Conservation (phyloP, 495 filamentous ascomycete genomes). For the Penicillium angulare region DNA sequence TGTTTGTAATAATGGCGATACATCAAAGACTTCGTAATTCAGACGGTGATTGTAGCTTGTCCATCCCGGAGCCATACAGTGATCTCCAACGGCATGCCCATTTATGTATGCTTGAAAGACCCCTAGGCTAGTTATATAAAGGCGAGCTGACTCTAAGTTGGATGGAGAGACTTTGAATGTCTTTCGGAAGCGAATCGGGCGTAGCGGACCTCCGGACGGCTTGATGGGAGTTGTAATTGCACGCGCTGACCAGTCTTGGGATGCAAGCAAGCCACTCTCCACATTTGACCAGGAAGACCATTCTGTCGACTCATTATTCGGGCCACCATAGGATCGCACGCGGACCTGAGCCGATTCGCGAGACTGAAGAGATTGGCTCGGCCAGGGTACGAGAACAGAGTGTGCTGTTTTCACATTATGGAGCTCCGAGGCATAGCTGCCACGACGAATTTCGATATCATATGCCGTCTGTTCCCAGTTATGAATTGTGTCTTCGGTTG, state of each 20-base stretch:
- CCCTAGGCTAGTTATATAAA: conserved; percentile 54
- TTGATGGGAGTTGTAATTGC: conserved; percentile 27
- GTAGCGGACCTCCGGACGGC: conserved; percentile 17
- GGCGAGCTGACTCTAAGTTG: conserved; percentile 21
- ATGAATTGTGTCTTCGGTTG: conserved; percentile 3
- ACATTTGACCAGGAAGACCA: conserved; percentile 38
- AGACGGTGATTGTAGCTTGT: conserved; percentile 51
- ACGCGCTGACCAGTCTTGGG: conserved; percentile 39
- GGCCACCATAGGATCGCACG: conserved; percentile 31
- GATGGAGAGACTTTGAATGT: conserved; percentile 14
- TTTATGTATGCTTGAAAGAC: conserved; percentile 52
- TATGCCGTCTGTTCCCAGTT: conserved; percentile 39
- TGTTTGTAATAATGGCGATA: conserved; percentile 33
- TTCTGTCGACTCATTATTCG: conserved; percentile 21
- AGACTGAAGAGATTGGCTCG: conserved; percentile 38
- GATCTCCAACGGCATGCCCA: conserved; percentile 46
- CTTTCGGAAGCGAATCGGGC: conserved; percentile 31
- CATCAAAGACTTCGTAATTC: conserved; percentile 52
- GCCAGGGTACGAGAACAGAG: conserved; percentile 53
- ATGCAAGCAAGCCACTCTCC: conserved; percentile 36
- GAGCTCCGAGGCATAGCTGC: conserved; percentile 4
- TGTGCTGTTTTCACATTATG: conserved; percentile 15
- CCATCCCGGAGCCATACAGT: conserved; percentile 50
- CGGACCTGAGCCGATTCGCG: conserved; percentile 39
- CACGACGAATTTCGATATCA: conserved; percentile 29